Evolutionary conservation across 345 rosid genomes (phyloP).

Genomic region (Citrus maxima): DNA sequence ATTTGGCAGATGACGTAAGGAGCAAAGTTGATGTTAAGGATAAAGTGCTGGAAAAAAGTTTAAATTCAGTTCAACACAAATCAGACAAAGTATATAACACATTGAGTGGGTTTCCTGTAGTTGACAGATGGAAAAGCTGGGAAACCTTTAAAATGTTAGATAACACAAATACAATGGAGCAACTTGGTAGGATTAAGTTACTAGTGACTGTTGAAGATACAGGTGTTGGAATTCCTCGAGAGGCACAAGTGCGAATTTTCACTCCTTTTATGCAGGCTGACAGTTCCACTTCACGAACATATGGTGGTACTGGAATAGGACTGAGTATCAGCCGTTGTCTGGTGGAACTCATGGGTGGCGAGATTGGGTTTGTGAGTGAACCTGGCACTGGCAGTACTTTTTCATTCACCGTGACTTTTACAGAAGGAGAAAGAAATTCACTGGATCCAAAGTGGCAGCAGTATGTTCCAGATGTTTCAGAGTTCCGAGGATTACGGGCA

Average conservation of each 20-base stretch:
- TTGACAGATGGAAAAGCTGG: slow-evolving; percentile 87
- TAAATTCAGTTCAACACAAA: slow-evolving; percentile 36
- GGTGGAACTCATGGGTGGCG: slow-evolving; percentile 92
- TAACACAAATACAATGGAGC: slow-evolving; percentile 22
- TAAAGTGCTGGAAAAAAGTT: slow-evolving; percentile 50
- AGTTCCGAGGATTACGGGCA: slow-evolving; percentile 61
- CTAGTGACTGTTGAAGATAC: slow-evolving; percentile 93
- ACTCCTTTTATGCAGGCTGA: slow-evolving; percentile 98
- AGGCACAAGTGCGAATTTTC: slow-evolving; percentile 77
- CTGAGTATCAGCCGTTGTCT: slow-evolving; percentile 87
- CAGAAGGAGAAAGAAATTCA: slow-evolving; percentile 42
- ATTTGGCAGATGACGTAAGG: slow-evolving; percentile 64
- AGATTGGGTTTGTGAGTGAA: slow-evolving; percentile 86
- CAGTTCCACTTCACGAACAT: slow-evolving; percentile 91
- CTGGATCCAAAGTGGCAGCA: slow-evolving; percentile 43
- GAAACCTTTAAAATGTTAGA: slow-evolving; percentile 43
- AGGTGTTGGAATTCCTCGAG: slow-evolving; percentile 81
- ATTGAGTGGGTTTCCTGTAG: slow-evolving; percentile 77
- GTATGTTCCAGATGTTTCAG: slow-evolving; percentile 39
- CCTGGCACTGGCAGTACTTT: slow-evolving; percentile 77
- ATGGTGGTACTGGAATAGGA: slow-evolving; percentile 98
- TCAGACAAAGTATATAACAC: slow-evolving; percentile 33
- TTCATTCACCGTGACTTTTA: slow-evolving; percentile 71
- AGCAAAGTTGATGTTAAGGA: slow-evolving; percentile 39
- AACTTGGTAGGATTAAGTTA: slow-evolving; percentile 41